These are phyloP conservation scores for Wickerhamomyces sydowiorum DNA, from an alignment of 805 yeast genomes.

Conservation along the genomic window DNA sequence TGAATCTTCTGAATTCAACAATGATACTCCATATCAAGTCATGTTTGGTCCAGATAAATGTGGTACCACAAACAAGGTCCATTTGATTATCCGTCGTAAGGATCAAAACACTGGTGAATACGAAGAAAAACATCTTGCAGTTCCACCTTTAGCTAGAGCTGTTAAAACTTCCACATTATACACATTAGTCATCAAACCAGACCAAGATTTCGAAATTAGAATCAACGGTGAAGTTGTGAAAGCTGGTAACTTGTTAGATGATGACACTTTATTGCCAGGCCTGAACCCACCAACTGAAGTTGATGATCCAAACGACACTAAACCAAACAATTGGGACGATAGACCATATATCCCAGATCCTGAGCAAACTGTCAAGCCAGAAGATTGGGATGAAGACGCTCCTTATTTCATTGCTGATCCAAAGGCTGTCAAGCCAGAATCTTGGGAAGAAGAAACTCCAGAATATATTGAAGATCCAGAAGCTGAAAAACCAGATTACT, in stretches of 20 bases:
- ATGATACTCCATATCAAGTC: conserved; percentile 69
- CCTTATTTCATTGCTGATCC: conserved; percentile 66
- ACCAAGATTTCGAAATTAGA: conserved; percentile 72
- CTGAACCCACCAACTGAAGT: conserved; percentile 64
- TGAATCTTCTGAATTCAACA: conserved; percentile 43
- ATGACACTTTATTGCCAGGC: conserved; percentile 53
- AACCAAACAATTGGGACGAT: conserved; percentile 86
- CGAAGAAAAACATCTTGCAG: conserved; percentile 63
- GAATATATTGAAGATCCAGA: conserved; percentile 61
- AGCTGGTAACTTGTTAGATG: conserved; percentile 62
- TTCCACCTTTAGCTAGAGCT: conserved; percentile 53
- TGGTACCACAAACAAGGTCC: conserved; percentile 75
- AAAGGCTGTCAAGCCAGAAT: conserved; percentile 59
- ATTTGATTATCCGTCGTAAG: conserved; percentile 61
- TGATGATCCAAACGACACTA: conserved; percentile 47
- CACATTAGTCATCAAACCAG: conserved; percentile 65
- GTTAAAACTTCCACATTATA: conserved; percentile 61
- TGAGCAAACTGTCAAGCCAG: conserved; percentile 58
- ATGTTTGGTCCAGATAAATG: conserved; percentile 97
- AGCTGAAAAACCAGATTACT: conserved; percentile 62
- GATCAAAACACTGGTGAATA: conserved; percentile 47
- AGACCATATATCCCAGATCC: conserved; percentile 64
- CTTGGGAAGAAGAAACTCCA: conserved; percentile 69
- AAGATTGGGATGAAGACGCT: conserved; percentile 75
- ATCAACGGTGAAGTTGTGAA: conserved; percentile 70